phyloP scores from a whole-genome alignment of 108 stramenopile genomes.

The Bacterosira constricta region DNA sequence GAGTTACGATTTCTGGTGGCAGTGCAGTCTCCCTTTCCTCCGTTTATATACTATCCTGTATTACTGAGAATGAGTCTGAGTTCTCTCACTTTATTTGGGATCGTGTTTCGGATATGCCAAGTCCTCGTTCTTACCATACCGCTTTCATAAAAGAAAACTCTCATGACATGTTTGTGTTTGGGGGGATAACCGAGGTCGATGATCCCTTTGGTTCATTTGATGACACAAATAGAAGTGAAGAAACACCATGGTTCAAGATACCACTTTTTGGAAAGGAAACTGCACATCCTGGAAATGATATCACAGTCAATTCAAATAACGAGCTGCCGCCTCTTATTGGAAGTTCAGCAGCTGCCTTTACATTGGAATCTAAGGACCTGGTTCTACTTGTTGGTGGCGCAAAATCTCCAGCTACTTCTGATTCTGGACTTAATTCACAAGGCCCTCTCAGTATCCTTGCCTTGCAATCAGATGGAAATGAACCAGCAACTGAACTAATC shows the following conservation, averaged over 20 bases:
- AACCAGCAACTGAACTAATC: background rate
- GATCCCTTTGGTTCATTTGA: slow-evolving; percentile 33
- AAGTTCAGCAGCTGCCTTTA: background rate
- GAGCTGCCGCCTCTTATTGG: background rate
- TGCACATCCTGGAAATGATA: background rate
- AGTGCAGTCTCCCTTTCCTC: slow-evolving; percentile 21
- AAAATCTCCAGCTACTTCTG: background rate
- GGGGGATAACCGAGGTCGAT: slow-evolving; percentile 43
- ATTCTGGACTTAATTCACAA: background rate
- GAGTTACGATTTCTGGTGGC: slow-evolving; percentile 3
- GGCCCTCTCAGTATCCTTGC: background rate
- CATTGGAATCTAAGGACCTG: background rate
- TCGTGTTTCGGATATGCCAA: slow-evolving; percentile 37
- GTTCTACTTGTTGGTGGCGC: background rate
- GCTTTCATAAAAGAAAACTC: background rate
- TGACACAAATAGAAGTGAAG: background rate
- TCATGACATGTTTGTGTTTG: slow-evolving; percentile 46
- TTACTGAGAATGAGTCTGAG: slow-evolving; percentile 5
- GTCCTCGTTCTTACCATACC: slow-evolving; percentile 42
- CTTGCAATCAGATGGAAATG: background rate
- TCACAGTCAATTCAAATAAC: background rate
- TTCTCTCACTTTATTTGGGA: slow-evolving; percentile 42
- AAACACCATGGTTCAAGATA: background rate
- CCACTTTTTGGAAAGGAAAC: background rate
- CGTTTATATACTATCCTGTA: slow-evolving; percentile 38